Conservation (phyloP, 768 basidiomycete genomes). For the Polyporus arcularius region DNA sequence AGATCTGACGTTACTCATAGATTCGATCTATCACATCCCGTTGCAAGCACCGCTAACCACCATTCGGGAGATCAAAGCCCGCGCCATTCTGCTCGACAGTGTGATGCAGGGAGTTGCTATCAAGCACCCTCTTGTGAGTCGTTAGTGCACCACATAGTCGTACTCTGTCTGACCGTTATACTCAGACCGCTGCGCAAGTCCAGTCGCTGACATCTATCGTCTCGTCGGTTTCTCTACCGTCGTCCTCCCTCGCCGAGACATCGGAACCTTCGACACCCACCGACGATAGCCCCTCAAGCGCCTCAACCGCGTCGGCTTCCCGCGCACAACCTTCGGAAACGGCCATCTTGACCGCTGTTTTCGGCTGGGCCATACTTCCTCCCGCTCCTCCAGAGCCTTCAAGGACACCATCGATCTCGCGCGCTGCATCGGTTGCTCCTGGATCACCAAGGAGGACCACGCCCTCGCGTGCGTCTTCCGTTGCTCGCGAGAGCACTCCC, state of each 20-base stretch:
- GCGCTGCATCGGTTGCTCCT: slow-evolving; percentile 28
- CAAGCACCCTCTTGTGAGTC: slow-evolving; percentile 73
- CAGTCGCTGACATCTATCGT: slow-evolving; percentile 53
- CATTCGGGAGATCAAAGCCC: slow-evolving; percentile 58
- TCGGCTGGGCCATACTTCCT: slow-evolving; percentile 48
- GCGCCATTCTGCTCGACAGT: slow-evolving; percentile 54
- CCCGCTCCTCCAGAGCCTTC: slow-evolving; percentile 19
- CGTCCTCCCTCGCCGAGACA: slow-evolving; percentile 1
- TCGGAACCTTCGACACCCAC: slow-evolving; percentile 8
- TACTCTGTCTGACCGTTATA: neutral
- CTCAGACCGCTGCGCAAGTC: slow-evolving; percentile 60
- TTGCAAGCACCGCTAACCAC: slow-evolving; percentile 65
- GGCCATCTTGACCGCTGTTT: slow-evolving; percentile 45
- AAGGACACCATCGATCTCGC: slow-evolving; percentile 24
- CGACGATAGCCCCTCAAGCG: neutral
- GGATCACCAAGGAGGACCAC: slow-evolving; percentile 33
- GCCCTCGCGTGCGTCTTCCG: slow-evolving; percentile 35
- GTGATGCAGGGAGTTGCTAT: slow-evolving; percentile 55
- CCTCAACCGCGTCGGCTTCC: slow-evolving; percentile 1
- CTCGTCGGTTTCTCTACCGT: slow-evolving; percentile 23
- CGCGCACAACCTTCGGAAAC: slow-evolving; percentile 36
- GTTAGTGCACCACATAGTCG: neutral
- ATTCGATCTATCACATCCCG: slow-evolving; percentile 74
- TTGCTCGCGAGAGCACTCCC: slow-evolving; percentile 25
- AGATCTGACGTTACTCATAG: slow-evolving; percentile 34